Percentiles rank a stretch among this genome's conserved stretches.
Conservation (phyloP, 352 stramenopile genomes). For the Phytophthora foliorum region DNA sequence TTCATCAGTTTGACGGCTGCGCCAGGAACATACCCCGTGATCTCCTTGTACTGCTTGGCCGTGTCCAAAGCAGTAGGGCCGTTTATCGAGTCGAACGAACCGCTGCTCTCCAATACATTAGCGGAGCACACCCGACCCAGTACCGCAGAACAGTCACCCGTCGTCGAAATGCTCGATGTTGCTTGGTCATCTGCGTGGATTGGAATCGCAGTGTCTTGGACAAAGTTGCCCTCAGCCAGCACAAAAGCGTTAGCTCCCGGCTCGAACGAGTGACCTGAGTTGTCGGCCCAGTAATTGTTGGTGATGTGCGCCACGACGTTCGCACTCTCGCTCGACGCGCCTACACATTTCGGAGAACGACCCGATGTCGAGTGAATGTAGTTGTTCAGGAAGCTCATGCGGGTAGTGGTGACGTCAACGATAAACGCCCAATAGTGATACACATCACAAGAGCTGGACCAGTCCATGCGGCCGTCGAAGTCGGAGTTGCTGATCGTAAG, state of each 20-base stretch:
- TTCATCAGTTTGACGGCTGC: constrained; percentile 1
- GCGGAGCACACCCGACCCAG: neutral
- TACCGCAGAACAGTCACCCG: neutral
- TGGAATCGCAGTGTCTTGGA: constrained; percentile 26
- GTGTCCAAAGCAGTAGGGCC: neutral
- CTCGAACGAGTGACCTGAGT: constrained; percentile 50
- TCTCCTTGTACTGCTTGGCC: constrained; percentile 8
- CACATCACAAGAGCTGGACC: constrained; percentile 52
- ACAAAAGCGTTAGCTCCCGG: constrained; percentile 27
- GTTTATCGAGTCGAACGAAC: constrained; percentile 6
- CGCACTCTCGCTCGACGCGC: constrained; percentile 9
- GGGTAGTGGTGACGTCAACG: constrained; percentile 29
- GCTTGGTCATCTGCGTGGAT: neutral
- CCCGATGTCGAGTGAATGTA: constrained; percentile 50
- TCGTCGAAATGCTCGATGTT: neutral
- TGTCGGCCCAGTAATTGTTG: constrained; percentile 59
- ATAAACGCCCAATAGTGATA: constrained; percentile 58
- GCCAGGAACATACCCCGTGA: constrained; percentile 6
- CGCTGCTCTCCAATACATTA: constrained; percentile 4
- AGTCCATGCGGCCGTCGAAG: constrained; percentile 53
- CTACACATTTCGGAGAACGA: constrained; percentile 41
- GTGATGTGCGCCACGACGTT: constrained; percentile 45
- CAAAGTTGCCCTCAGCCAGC: constrained; percentile 50
- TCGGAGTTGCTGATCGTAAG: constrained; percentile 64
- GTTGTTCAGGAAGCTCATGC: constrained; percentile 46